Percentiles rank a stretch among this genome's conserved stretches.
phyloP scores from a whole-genome alignment of 495 filamentous ascomycete genomes.

The Penicillium fimorum region DNA sequence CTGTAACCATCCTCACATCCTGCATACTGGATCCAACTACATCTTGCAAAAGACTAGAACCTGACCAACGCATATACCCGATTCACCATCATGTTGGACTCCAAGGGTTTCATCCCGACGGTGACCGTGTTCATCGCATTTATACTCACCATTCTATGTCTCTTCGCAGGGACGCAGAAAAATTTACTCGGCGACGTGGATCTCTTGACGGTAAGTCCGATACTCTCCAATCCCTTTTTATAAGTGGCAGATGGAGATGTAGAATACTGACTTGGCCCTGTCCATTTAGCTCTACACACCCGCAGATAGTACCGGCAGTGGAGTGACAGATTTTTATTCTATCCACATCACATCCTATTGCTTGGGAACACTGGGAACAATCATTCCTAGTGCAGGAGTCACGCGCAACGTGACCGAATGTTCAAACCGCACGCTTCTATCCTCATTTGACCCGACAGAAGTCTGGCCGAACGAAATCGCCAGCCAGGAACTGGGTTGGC shows the following conservation, averaged over 20 bases:
- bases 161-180: conserved; percentile 66
- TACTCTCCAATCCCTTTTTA: neutral
- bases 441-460: conserved; percentile 59
- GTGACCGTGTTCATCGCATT: conserved; percentile 55
- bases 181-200: conserved; percentile 62
- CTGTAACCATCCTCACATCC: neutral
- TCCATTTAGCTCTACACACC: conserved; percentile 34
- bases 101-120: conserved; percentile 25
- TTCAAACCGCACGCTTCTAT: conserved; percentile 54
- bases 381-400: conserved; percentile 30
- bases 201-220: conserved; percentile 60
- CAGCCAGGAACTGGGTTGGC: conserved; percentile 58
- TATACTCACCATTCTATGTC: conserved; percentile 64
- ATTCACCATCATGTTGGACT: conserved; percentile 9
- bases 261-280: neutral
- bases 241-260: neutral
- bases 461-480: conserved; percentile 55
- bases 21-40: neutral
- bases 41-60: neutral
- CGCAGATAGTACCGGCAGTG: conserved; percentile 49
- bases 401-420: conserved; percentile 60
- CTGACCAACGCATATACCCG: neutral
- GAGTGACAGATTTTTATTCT: conserved; percentile 72
- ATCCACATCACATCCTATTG: conserved; percentile 70
- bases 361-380: conserved; percentile 53